Evolutionary conservation across 768 basidiomycete genomes (phyloP), one percentile per base, ranked within the genome.

Genomic region (Lactarius deliciosus): DNA sequence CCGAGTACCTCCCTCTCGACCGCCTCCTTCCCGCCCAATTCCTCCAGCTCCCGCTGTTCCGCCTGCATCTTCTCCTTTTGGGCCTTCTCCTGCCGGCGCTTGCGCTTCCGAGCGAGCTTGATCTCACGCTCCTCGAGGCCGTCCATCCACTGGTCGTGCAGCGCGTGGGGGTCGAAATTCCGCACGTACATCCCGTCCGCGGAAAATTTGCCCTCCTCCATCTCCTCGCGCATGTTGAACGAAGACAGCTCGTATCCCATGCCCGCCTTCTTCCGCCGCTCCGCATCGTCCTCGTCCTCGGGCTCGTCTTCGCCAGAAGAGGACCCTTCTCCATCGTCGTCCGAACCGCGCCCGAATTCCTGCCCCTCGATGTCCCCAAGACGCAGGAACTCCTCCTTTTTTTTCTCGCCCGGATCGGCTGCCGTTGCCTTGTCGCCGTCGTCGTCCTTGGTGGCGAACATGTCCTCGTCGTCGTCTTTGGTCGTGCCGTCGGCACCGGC

Each of bases 181-280:
- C 90, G 88, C 58, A 91, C 86, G 74, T 94, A 94, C 72, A 77
- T 90, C 57, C 97, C 97, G 74, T 98, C 96, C 66, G 91, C 91
- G 5, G 92, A 89, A 80, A 99, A 98, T 74, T 94, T 93, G 45
- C 97, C 97, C 78, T 98, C 96, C 74, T 94, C 90, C 90, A 98
- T 96, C 82, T 99, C 97, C 72, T 93, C 90, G 69, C 95, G 89
- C 96, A 99, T 98, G 76, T 99, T 96, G 86, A 99, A 99, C 32
- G 93, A 91, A 4, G 92, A 95, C 11, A 99, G 71, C 74, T 96
- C 91, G 77, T 80, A 96, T 2, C 96, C 97, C 96, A 99, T 98
- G 15, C 89, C 90, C 45, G 82, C 86, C 76, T 92, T 93, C 79
- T 84, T 87, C 74, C 83, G 79, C 71, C 88, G 84, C 72, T 84